These are phyloP conservation scores for Mallotus repandus DNA, from an alignment of 441 rosid genomes.

Conservation along the genomic window DNA sequence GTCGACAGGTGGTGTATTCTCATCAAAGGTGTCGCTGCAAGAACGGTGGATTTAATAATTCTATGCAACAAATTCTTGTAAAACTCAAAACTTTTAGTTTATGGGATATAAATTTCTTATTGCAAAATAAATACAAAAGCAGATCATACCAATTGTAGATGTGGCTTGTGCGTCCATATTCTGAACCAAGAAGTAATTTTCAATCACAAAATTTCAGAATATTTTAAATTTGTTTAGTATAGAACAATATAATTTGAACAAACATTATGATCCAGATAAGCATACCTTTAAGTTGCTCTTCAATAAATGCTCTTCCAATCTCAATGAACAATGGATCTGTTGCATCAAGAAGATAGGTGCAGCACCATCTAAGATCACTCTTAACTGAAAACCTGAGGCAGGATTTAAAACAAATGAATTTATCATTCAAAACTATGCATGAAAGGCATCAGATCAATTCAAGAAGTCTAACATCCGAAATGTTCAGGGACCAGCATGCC, in stretches of 20 bases:
- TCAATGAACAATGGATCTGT: slow-evolving; percentile 70
- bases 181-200: slow-evolving; percentile 37
- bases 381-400: slow-evolving; percentile 61
- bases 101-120: slow-evolving; percentile 1
- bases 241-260: slow-evolving; percentile 10
- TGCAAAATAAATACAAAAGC: slow-evolving; percentile 5
- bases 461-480: slow-evolving; percentile 5
- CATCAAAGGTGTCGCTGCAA: slow-evolving; percentile 77
- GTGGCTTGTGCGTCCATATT: slow-evolving; percentile 65
- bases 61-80: background rate
- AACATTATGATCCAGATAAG: slow-evolving; percentile 9
- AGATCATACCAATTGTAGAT: slow-evolving; percentile 64
- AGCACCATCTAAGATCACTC: slow-evolving; percentile 60
- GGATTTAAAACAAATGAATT: slow-evolving; percentile 11
- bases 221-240: slow-evolving; percentile 16
- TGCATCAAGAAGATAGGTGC: slow-evolving; percentile 83
- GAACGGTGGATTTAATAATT: background rate
- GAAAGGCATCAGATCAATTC: background rate
- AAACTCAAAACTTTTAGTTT: slow-evolving; percentile 12
- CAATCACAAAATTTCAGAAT: slow-evolving; percentile 13
- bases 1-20: slow-evolving; percentile 80
- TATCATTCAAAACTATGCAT: background rate
- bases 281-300: slow-evolving; percentile 56
- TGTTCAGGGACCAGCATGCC: background rate
- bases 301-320: slow-evolving; percentile 65